Evolutionary conservation across 2,329 filamentous ascomycete genomes (phyloP).

Genomic region (Cytospora piceae): DNA sequence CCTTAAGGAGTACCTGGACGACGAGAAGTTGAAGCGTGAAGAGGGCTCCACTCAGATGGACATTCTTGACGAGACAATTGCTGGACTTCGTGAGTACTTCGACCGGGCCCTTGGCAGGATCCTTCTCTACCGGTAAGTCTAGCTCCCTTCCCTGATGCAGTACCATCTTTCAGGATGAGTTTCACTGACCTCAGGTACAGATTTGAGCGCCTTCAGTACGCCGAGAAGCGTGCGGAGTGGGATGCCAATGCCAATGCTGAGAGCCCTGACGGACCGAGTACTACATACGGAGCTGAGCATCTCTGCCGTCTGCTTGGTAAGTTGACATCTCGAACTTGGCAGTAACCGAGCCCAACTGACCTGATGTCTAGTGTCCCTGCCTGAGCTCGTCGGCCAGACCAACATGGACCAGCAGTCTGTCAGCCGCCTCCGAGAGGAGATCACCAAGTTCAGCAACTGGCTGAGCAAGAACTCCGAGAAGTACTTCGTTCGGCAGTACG

Average conservation of each 20-base stretch:
- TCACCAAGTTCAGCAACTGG: slow-evolving; percentile 85
- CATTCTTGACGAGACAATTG: slow-evolving; percentile 86
- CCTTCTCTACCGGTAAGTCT: slow-evolving; percentile 73
- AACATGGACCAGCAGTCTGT: slow-evolving; percentile 97
- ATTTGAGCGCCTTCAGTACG: slow-evolving; percentile 89
- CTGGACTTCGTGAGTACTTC: slow-evolving; percentile 90
- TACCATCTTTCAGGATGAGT: neutral
- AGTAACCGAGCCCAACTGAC: neutral
- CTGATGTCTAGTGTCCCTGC: slow-evolving; percentile 71
- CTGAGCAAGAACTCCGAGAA: slow-evolving; percentile 73
- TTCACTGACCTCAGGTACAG: slow-evolving; percentile 46
- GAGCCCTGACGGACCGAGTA: slow-evolving; percentile 66
- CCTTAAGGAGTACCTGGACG: slow-evolving; percentile 76
- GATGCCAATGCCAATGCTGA: slow-evolving; percentile 51
- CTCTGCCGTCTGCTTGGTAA: slow-evolving; percentile 85
- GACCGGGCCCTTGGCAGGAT: slow-evolving; percentile 87
- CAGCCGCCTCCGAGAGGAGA: slow-evolving; percentile 83
- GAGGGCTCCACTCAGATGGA: slow-evolving; percentile 74
- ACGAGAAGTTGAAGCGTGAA: slow-evolving; percentile 68
- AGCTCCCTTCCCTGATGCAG: neutral
- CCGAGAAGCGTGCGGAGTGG: slow-evolving; percentile 74
- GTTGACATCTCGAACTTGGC: slow-evolving; percentile 35
- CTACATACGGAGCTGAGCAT: slow-evolving; percentile 93
- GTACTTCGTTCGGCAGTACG: slow-evolving; percentile 80
- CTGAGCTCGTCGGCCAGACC: slow-evolving; percentile 92